phyloP scores from a whole-genome alignment of 129 eudicot species.

The Lonicera japonica region DNA sequence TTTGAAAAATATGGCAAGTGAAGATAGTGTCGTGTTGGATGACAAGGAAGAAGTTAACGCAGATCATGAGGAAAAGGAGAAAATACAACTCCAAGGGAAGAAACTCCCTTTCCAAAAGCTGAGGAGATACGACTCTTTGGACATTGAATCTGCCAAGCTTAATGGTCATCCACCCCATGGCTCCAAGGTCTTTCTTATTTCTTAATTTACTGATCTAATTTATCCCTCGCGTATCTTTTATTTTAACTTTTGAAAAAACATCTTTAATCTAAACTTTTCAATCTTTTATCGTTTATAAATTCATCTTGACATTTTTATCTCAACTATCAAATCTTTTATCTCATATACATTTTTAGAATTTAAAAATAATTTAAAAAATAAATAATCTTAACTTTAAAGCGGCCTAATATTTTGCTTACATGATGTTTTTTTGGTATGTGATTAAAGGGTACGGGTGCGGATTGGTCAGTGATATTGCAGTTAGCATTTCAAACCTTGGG shows the following conservation, averaged over 20 bases:
- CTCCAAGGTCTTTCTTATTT: not conserved
- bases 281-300: too few species aligned
- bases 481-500: slow-evolving; percentile 86
- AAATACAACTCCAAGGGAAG: too few species aligned
- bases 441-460: slow-evolving; percentile 5
- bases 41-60: not conserved
- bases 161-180: not conserved
- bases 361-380: too few species aligned
- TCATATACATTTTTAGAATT: too few species aligned
- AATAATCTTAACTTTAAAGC: too few species aligned
- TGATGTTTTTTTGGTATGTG: too few species aligned
- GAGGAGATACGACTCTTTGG: slow-evolving; percentile 50
- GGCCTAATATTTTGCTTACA: too few species aligned
- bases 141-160: slow-evolving; percentile 44
- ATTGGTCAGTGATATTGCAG: slow-evolving; percentile 45
- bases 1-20: too few species aligned
- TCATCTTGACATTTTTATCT: too few species aligned
- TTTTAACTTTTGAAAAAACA: too few species aligned
- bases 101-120: slow-evolving; percentile 9
- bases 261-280: too few species aligned
- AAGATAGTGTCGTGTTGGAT: not conserved
- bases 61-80: not conserved
- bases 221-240: not conserved
- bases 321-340: too few species aligned
- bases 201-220: not conserved